A percentile compares a stretch with the other conserved stretches of the same genome.
phyloP scores from a whole-genome alignment of 1,284 basidiomycete species.

The Ganoderma boninense region DNA sequence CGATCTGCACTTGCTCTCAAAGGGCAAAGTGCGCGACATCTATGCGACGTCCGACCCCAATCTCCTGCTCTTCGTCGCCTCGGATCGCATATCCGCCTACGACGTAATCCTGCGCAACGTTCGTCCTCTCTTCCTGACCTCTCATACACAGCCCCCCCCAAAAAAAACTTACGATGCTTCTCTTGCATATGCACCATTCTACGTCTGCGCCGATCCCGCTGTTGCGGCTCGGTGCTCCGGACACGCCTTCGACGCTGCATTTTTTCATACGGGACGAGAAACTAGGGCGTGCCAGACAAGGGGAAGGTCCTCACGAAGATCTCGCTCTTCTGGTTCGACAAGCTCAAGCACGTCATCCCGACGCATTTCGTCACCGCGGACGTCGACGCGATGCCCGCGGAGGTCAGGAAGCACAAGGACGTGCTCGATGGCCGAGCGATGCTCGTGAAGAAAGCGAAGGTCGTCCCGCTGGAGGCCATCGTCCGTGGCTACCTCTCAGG shows the following conservation, averaged over 20 bases:
- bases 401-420: conserved; percentile 72
- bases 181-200: neutral
- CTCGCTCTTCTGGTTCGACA: conserved; percentile 96
- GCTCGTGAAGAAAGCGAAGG: conserved; percentile 91
- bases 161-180: neutral
- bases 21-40: conserved; percentile 94
- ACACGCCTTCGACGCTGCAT: neutral
- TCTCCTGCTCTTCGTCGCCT: conserved; percentile 91
- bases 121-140: conserved; percentile 42
- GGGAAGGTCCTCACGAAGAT: conserved; percentile 91
- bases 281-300: conserved; percentile 93
- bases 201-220: neutral
- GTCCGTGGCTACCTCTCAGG: conserved; percentile 97
- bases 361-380: conserved; percentile 87
- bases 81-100: conserved; percentile 96
- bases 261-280: conserved; percentile 5
- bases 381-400: conserved; percentile 78
- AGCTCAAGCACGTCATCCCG: conserved; percentile 79
- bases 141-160: neutral
- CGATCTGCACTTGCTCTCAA: conserved; percentile 72
- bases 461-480: conserved; percentile 96
- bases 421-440: conserved; percentile 89
- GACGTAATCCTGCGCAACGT: conserved; percentile 96
- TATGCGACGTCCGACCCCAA: conserved; percentile 77
- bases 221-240: neutral